Conservation (phyloP, 2,329 filamentous ascomycete genomes). For the Leptographium flavum region DNA sequence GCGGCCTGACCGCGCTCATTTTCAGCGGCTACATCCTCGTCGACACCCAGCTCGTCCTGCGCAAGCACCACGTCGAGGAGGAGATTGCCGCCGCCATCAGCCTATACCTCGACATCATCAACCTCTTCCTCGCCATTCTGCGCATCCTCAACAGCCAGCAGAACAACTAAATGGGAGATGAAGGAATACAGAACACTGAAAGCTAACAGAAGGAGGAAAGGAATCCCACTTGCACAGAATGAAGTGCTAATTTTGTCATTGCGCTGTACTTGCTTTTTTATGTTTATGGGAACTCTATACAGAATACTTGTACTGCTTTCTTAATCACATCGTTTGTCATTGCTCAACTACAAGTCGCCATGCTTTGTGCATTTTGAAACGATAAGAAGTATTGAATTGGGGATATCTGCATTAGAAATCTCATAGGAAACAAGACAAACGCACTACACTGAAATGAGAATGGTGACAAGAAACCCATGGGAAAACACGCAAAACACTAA, state of each 20-base stretch:
- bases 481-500: too few species aligned
- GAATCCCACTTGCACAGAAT: too few species aligned
- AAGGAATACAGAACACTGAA: background rate
- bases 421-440: slow-evolving; percentile 29
- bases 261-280: too few species aligned
- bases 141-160: slow-evolving; percentile 92
- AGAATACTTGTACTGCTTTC: too few species aligned
- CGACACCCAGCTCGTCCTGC: slow-evolving; percentile 89
- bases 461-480: slow-evolving; percentile 3
- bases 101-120: slow-evolving; percentile 91
- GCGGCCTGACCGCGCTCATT: slow-evolving; percentile 65
- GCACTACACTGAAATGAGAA: slow-evolving; percentile 5
- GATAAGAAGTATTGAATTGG: slow-evolving; percentile 10
- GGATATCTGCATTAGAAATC: slow-evolving; percentile 50
- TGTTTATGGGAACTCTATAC: too few species aligned
- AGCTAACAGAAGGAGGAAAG: too few species aligned
- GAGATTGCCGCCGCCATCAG: slow-evolving; percentile 93
- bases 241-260: too few species aligned
- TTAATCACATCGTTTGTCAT: background rate
- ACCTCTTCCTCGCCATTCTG: slow-evolving; percentile 90
- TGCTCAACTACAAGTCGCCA: background rate
- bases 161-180: slow-evolving; percentile 53
- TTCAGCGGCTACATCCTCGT: slow-evolving; percentile 94
- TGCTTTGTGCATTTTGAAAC: too few species aligned
- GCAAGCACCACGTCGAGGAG: slow-evolving; percentile 94